A percentile compares a stretch with the other conserved stretches of the same genome.
phyloP scores from a whole-genome alignment of 345 rosid species.

The Euphorbia tirucalli region DNA sequence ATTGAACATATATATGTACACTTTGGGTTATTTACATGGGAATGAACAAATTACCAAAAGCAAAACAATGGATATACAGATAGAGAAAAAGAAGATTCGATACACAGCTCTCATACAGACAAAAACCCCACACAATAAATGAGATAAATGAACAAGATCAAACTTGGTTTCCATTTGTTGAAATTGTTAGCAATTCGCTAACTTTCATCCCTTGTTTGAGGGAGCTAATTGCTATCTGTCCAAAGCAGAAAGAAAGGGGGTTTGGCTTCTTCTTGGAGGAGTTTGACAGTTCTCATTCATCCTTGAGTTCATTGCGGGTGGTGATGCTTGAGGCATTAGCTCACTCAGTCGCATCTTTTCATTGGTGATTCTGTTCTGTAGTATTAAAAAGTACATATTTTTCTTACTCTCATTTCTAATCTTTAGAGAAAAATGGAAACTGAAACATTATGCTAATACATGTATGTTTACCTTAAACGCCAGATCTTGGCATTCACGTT shows the following conservation, averaged over 20 bases:
- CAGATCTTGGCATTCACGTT: slow-evolving; percentile 63
- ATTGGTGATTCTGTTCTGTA: slow-evolving; percentile 44
- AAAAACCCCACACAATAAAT: too few species aligned
- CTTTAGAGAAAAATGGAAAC: background rate
- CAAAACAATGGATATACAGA: too few species aligned
- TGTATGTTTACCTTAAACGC: slow-evolving; percentile 43
- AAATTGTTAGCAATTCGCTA: background rate
- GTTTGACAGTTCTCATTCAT: slow-evolving; percentile 39
- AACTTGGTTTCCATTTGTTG: background rate
- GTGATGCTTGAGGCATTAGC: slow-evolving; percentile 45
- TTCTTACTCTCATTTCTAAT: slow-evolving; percentile 11
- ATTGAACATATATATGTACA: too few species aligned
- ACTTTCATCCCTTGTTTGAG: background rate
- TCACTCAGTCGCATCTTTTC: slow-evolving; percentile 57
- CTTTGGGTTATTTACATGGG: too few species aligned
- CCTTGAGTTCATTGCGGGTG: slow-evolving; percentile 35
- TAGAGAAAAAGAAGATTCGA: background rate
- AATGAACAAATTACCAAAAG: too few species aligned
- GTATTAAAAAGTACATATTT: background rate
- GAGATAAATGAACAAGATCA: background rate
- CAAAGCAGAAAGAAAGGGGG: slow-evolving; percentile 12
- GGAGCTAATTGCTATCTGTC: slow-evolving; percentile 10
- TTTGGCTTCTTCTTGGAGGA: slow-evolving; percentile 11
- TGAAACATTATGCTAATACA: background rate
- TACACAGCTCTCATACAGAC: too few species aligned